These are phyloP conservation scores for Juglanconis sp. DNA, from an alignment of 2,329 filamentous ascomycete genomes.

Conservation along the genomic window DNA sequence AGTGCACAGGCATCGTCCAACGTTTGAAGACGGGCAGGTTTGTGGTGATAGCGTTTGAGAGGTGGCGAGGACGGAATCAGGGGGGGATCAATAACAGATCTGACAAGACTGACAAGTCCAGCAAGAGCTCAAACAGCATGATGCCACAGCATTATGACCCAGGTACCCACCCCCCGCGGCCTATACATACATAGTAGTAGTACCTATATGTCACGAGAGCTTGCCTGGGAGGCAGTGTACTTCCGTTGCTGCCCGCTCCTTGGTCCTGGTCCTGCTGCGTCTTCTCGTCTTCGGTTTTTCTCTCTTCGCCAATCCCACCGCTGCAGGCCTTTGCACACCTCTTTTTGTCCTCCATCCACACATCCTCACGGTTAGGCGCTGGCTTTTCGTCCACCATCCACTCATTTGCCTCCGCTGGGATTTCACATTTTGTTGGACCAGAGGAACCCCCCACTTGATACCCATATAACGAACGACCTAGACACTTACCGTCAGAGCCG, in stretches of 20 bases:
- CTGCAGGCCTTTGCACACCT: neutral
- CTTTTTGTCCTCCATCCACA: neutral
- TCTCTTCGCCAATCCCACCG: slow-evolving; percentile 3
- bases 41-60: slow-evolving; percentile 15
- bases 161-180: neutral
- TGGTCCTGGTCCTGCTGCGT: neutral
- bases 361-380: slow-evolving; percentile 24
- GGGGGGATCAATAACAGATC: slow-evolving; percentile 8
- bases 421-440: slow-evolving; percentile 3
- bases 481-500: slow-evolving; percentile 2
- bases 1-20: slow-evolving; percentile 11
- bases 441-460: slow-evolving; percentile 2
- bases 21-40: slow-evolving; percentile 9
- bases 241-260: neutral
- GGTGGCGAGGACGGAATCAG: slow-evolving; percentile 5
- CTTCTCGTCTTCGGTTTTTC: neutral
- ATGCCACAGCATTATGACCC: neutral
- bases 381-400: slow-evolving; percentile 26
- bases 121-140: neutral
- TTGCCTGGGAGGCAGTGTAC: neutral
- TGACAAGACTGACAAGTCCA: neutral
- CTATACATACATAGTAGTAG: neutral
- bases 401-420: slow-evolving; percentile 19
- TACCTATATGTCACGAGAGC: neutral
- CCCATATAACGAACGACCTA: neutral